phyloP scores from a whole-genome alignment of 2,329 filamentous ascomycete species.

The Hymenoscyphus linearis region DNA sequence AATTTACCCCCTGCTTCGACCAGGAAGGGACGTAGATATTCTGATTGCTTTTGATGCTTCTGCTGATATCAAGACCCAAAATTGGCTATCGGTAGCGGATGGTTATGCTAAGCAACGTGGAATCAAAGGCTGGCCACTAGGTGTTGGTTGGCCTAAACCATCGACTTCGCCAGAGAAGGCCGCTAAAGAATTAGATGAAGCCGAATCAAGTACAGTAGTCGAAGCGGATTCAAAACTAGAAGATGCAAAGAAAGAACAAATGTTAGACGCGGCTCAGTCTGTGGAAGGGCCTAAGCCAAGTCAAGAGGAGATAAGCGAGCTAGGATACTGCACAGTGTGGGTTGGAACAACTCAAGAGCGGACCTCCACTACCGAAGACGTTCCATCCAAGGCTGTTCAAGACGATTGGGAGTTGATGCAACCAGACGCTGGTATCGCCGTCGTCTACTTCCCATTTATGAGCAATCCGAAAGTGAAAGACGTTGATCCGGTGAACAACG shows the following conservation, averaged over 20 bases:
- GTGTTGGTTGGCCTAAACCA: slow-evolving; percentile 81
- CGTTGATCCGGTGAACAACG: slow-evolving; percentile 76
- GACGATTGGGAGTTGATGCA: slow-evolving; percentile 67
- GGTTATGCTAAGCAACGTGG: slow-evolving; percentile 87
- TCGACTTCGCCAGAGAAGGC: slow-evolving; percentile 54
- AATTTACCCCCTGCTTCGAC: slow-evolving; percentile 87
- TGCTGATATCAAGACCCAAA: slow-evolving; percentile 83
- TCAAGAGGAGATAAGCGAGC: slow-evolving; percentile 47
- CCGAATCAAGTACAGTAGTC: slow-evolving; percentile 50
- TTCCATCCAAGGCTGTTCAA: slow-evolving; percentile 42
- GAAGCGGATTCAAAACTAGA: slow-evolving; percentile 60
- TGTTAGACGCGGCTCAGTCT: slow-evolving; percentile 26
- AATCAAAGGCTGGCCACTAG: slow-evolving; percentile 90
- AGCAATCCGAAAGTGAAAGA: slow-evolving; percentile 73
- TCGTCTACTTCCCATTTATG: slow-evolving; percentile 87
- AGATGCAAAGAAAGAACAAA: slow-evolving; percentile 50
- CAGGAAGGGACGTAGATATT: slow-evolving; percentile 82
- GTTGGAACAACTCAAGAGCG: slow-evolving; percentile 79
- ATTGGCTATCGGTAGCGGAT: slow-evolving; percentile 92
- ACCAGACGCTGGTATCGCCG: slow-evolving; percentile 76
- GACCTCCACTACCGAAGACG: slow-evolving; percentile 47
- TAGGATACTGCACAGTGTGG: slow-evolving; percentile 94
- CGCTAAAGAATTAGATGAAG: slow-evolving; percentile 59
- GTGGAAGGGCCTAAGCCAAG: slow-evolving; percentile 18
- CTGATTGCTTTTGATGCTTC: slow-evolving; percentile 92